These are phyloP conservation scores for Phytophthora europaea DNA, from an alignment of 352 stramenopile genomes.

Conservation along the genomic window DNA sequence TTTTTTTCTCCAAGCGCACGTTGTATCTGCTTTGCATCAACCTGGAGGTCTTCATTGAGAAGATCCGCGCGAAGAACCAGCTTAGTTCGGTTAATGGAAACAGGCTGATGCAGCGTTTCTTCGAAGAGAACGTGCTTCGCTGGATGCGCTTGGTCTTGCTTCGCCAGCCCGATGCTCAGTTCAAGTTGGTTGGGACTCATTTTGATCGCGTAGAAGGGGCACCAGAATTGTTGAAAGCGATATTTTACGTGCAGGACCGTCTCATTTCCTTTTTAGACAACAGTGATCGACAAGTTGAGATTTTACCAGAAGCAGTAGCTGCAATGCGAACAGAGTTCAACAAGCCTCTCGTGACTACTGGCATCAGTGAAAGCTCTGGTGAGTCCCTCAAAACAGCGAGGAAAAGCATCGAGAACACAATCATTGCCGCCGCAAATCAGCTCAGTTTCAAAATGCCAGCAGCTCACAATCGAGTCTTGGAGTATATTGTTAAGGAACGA, in stretches of 20 bases:
- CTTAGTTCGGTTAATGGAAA: background rate
- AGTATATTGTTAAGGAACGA: background rate
- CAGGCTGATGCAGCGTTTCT: constrained; percentile 15
- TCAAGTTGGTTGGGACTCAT: constrained; percentile 33
- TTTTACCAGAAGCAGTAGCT: background rate
- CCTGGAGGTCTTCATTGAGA: constrained; percentile 5
- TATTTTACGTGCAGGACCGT: constrained; percentile 2
- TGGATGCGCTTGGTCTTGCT: constrained; percentile 23
- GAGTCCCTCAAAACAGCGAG: background rate
- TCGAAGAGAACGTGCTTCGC: constrained; percentile 18
- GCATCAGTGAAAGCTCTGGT: background rate
- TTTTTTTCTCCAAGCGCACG: constrained; percentile 30
- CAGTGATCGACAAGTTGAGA: background rate
- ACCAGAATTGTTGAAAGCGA: background rate
- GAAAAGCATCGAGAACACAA: background rate
- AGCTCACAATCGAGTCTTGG: constrained; percentile 8
- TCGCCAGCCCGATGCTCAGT: constrained; percentile 23
- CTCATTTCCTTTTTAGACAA: constrained; percentile 2
- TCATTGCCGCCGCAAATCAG: background rate
- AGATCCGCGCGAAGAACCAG: background rate
- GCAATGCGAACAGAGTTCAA: constrained; percentile 5
- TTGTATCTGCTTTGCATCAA: constrained; percentile 29
- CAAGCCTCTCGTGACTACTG: background rate
- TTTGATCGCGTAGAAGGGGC: background rate
- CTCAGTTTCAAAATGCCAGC: constrained; percentile 14